phyloP scores from a whole-genome alignment of 371 early-diverging fungal genomes.

The Circinella minor region DNA sequence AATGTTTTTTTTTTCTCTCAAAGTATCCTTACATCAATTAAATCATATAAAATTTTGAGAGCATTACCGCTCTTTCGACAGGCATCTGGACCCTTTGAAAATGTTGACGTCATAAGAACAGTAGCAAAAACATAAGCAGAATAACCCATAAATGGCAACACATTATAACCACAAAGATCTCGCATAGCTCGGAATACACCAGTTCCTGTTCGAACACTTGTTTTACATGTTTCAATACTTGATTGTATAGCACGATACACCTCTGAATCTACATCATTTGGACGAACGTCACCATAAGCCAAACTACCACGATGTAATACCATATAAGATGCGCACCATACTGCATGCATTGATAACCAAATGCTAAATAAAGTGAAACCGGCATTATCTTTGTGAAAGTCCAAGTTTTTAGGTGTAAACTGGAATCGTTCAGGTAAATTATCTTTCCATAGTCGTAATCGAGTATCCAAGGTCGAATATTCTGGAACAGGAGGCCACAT shows the following conservation, averaged over 20 bases:
- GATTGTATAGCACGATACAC: conserved; percentile 31
- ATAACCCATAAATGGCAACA: conserved; percentile 52
- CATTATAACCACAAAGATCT: conserved; percentile 42
- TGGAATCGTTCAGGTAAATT: conserved; percentile 34
- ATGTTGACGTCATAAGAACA: conserved; percentile 49
- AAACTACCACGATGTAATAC: conserved; percentile 49
- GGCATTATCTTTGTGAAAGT: conserved; percentile 30
- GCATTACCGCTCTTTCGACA: conserved; percentile 39
- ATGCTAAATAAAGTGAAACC: conserved; percentile 40
- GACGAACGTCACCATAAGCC: conserved; percentile 41
- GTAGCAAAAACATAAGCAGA: conserved; percentile 53
- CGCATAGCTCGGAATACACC: conserved; percentile 38
- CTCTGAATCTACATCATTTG: conserved; percentile 12
- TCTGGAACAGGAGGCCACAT: conserved; percentile 59
- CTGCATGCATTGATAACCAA: conserved; percentile 45
- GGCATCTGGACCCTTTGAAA: conserved; percentile 37
- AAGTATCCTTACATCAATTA: conserved; percentile 25
- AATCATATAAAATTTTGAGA: conserved; percentile 29
- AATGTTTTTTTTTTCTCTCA: no score
- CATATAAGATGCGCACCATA: conserved; percentile 44
- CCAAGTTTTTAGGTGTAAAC: conserved; percentile 30
- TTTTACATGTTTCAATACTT: conserved; percentile 39
- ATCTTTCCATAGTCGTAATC: conserved; percentile 38
- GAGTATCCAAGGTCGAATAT: conserved; percentile 45
- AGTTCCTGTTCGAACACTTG: conserved; percentile 36